Evolutionary conservation across 2,329 filamentous ascomycete species (phyloP), one percentile per base, ranked within the genome.

Genomic region (Colletotrichum orchidophilum): DNA sequence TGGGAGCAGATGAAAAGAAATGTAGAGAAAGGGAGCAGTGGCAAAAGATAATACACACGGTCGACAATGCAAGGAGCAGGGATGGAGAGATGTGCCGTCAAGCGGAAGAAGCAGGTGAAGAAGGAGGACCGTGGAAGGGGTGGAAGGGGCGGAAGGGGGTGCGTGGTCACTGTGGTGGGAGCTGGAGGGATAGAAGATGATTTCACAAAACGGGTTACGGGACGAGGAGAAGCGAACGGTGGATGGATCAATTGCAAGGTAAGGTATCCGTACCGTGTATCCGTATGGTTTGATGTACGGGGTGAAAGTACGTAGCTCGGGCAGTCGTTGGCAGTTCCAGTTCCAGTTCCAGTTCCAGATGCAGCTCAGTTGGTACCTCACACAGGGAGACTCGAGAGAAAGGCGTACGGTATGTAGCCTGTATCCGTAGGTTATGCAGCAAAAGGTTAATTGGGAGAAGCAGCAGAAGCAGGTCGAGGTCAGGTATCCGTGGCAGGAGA

Each of bases 21-120:
- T 33, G 55, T 50, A 50, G 12, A 52, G 46, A 33, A 33, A 50
- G 55, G 46, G 65, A 66, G 54, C 42, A 62, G 68, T 68, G 68
- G 64, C 68, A 59, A 68, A 68, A 46, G 31, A 58, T 62, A 63
- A 58, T 58, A 63, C 26, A 68, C 64, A 63, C 53, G 63, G 68
- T 71, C 64, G 58, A 68, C 58, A 63, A 62, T 63, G 68, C 68
- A 68, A 58, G 68, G 64, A 46, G 58, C 68, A 59, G 58, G 64
- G 53, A 46, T 39, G 46, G 24, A 31, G n/a, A 13, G 35, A 54
- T 58, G 54, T 67, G 53, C 26, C 54, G 42, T 60, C 27, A 42
- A 42, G 49, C 29, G 63, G 42, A 35, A 49, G 29, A 49, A 53
- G 53, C 53, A 59, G 33, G 21, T 15, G 39, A 39, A 46, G 57